Conservation (phyloP, 345 rosid genomes). For the Eucalyptus caleyi region DNA sequence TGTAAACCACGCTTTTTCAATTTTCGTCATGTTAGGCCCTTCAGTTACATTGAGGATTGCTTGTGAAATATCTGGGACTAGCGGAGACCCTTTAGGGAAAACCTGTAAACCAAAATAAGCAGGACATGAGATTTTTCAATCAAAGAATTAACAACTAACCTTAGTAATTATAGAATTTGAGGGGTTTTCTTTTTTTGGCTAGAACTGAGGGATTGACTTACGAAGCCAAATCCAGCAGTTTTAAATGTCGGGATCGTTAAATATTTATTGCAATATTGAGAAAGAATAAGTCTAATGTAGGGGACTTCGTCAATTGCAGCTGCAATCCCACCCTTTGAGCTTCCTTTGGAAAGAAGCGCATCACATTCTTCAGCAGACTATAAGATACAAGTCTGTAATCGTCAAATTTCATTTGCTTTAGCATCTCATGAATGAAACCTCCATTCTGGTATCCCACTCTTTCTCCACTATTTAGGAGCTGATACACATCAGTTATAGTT, state of each 20-base stretch:
- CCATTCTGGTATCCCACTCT: not conserved
- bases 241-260: not conserved
- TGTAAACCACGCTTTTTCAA: not conserved
- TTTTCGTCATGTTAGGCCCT: not conserved
- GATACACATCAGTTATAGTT: not conserved
- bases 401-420: not conserved
- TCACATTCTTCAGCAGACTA: not conserved
- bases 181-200: too few relatives aligned
- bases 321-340: not conserved
- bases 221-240: not conserved
- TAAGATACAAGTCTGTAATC: not conserved
- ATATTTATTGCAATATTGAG: not conserved
- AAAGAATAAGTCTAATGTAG: not conserved
- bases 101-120: too few relatives aligned
- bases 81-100: too few relatives aligned
- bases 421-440: not conserved
- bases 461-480: not conserved
- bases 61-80: too few relatives aligned
- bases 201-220: not conserved
- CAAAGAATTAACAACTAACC: too few relatives aligned
- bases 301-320: not conserved
- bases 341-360: not conserved
- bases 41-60: too few relatives aligned
- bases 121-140: too few relatives aligned
- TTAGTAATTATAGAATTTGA: too few relatives aligned